Conservation (phyloP, 1,139 yeast species). For the Kodamaea anthophila region DNA sequence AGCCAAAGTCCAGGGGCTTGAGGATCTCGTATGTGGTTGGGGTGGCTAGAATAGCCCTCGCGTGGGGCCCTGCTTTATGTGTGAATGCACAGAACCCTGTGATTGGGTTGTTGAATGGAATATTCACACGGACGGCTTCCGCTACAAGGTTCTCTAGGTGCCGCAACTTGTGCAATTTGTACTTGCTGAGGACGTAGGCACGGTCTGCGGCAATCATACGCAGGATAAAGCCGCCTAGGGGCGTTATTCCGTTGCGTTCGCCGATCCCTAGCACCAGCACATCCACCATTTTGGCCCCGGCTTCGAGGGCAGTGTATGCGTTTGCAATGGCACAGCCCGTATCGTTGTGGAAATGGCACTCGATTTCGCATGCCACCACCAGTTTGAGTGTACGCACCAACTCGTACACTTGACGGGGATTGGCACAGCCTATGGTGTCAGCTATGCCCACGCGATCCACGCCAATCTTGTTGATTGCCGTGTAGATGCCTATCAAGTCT, state of each 20-base stretch:
- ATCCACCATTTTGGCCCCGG: conserved; percentile 55
- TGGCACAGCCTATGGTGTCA: conserved; percentile 58
- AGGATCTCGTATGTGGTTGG: conserved; percentile 56
- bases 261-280: conserved; percentile 56
- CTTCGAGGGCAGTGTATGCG: conserved; percentile 56
- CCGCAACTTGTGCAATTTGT: conserved; percentile 48
- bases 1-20: conserved; percentile 52
- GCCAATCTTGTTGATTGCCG: conserved; percentile 53
- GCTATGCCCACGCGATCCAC: conserved; percentile 58
- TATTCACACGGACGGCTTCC: conserved; percentile 51
- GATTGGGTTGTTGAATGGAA: conserved; percentile 56
- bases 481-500: conserved; percentile 50
- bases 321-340: conserved; percentile 60
- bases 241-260: conserved; percentile 57
- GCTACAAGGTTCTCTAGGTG: conserved; percentile 54
- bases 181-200: conserved; percentile 51
- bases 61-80: conserved; percentile 58
- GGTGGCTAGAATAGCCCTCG: conserved; percentile 54
- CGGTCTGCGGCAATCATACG: conserved; percentile 58
- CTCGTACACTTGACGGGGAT: conserved; percentile 56
- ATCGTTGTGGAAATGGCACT: conserved; percentile 57
- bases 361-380: conserved; percentile 52
- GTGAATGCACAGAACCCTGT: conserved; percentile 61
- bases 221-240: conserved; percentile 58
- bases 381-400: conserved; percentile 52